Evolutionary conservation across 495 filamentous ascomycete species (phyloP), one percentile per base, ranked within the genome.

Genomic region (Daldinia caldariorum): DNA sequence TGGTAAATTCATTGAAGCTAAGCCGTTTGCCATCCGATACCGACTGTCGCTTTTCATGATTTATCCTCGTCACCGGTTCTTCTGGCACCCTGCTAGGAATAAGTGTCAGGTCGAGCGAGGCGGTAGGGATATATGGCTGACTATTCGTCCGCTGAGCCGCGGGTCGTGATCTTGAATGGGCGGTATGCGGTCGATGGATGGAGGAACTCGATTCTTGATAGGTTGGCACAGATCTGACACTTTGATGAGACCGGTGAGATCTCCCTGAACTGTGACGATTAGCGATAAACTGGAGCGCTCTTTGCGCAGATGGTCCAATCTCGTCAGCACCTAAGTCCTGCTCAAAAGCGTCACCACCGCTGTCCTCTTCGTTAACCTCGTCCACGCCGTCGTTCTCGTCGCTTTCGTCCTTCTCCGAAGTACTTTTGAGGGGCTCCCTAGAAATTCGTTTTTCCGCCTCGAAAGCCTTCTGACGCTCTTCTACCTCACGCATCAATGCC

Each of bases 401-500:
- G 16, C 70, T 75, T 39, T 75, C 72, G 7, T 71, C 74, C 70
- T 83, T 66, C 29, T 88, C 85, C 72, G 80, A 82, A 3, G 83
- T 82, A 63, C 79, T 81, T 74, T 82, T 83, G 43, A 83, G 64
- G 22, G 66, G 68, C 55, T 70, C 66, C 55, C 57, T 73, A 6
- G 6, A 13, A 37, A 63, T 55, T 4, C 69, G 61, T 50, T 77
- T 78, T 6, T 74, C 74, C 8, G 72, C 74, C 18, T 79, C 68
- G 6, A 71, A 70, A n/a, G 66, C 74, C 70, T 58, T 78, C 53
- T 78, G 78, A 47, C 79, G 83, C 65, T 82, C 80, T 9, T 88
- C 86, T 32, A 77, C 74, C 60, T 87, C 84, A 18, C 79, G 69
- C 86, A 88, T 88, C 51, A 88, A 67, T 4, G 86, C 86, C 57